A percentile compares a stretch with the other conserved stretches of the same genome.
Conservation (phyloP, 352 stramenopile species). For the Pythium phragmitis region DNA sequence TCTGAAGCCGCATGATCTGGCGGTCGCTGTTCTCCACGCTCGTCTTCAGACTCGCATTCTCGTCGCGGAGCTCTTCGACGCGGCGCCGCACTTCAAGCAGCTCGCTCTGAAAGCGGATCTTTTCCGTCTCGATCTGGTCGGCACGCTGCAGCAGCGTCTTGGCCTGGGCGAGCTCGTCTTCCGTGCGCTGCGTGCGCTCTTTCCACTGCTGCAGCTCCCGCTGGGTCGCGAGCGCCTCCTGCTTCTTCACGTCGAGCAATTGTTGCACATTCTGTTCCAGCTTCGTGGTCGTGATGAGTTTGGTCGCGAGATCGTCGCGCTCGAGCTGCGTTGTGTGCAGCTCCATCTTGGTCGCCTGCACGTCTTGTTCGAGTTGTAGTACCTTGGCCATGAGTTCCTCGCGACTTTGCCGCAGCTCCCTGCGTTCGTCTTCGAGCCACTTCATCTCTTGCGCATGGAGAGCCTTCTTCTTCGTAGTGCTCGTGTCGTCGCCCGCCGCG, state of each 20-base stretch:
- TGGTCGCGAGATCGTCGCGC: slow-evolving; percentile 49
- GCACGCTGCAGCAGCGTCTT: slow-evolving; percentile 42
- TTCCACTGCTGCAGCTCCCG: slow-evolving; percentile 47
- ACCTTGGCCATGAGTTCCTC: slow-evolving; percentile 58
- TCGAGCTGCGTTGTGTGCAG: slow-evolving; percentile 40
- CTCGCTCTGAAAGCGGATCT: slow-evolving; percentile 63
- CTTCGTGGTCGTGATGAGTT: slow-evolving; percentile 35
- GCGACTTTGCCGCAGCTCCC: slow-evolving; percentile 50
- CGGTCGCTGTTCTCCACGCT: slow-evolving; percentile 47
- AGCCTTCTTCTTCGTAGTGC: slow-evolving; percentile 26
- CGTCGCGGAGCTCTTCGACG: slow-evolving; percentile 65
- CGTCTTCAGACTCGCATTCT: slow-evolving; percentile 58
- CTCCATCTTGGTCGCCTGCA: slow-evolving; percentile 42
- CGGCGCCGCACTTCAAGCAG: slow-evolving; percentile 49
- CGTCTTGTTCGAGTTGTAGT: slow-evolving; percentile 55
- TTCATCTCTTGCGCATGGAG: slow-evolving; percentile 65
- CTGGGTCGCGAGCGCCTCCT: slow-evolving; percentile 39
- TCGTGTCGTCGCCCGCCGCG: slow-evolving; percentile 12
- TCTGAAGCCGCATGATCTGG: slow-evolving; percentile 43
- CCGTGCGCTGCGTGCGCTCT: slow-evolving; percentile 13
- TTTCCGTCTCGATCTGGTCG: slow-evolving; percentile 66
- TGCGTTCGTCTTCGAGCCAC: slow-evolving; percentile 69
- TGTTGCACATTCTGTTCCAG: slow-evolving; percentile 41
- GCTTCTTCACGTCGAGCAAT: slow-evolving; percentile 59
- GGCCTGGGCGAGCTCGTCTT: slow-evolving; percentile 43